phyloP scores from a whole-genome alignment of 768 basidiomycete genomes.

The Rhodotorula toruloides region DNA sequence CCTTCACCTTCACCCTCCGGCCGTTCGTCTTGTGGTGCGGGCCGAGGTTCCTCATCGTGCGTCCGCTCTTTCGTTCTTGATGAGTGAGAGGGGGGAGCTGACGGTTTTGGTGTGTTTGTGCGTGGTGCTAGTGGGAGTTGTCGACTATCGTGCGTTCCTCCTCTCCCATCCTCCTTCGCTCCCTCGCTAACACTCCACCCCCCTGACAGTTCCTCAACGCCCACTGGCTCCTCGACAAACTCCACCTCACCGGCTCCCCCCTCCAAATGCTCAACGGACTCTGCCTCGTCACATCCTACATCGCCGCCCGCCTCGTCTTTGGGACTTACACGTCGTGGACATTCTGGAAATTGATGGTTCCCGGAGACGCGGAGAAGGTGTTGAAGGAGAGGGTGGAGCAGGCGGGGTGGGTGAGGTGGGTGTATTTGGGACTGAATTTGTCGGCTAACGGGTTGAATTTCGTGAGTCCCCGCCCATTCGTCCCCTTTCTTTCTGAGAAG shows the following conservation, averaged over 20 bases:
- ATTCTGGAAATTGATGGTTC: slow-evolving; percentile 23
- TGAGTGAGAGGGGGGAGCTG: not conserved
- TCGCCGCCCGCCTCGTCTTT: slow-evolving; percentile 33
- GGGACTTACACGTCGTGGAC: slow-evolving; percentile 38
- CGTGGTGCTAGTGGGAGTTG: slow-evolving; percentile 27
- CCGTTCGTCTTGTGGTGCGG: slow-evolving; percentile 38
- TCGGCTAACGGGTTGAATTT: slow-evolving; percentile 12
- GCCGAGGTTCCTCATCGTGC: slow-evolving; percentile 35
- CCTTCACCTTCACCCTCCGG: slow-evolving; percentile 32
- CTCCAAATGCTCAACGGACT: slow-evolving; percentile 35
- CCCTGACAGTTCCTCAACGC: slow-evolving; percentile 29
- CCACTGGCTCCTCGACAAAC: slow-evolving; percentile 39
- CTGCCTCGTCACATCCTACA: slow-evolving; percentile 30
- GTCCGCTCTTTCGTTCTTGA: not conserved
- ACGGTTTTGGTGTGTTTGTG: too few species aligned
- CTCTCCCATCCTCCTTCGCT: not conserved
- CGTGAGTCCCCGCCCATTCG: not conserved
- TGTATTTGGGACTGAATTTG: slow-evolving; percentile 18
- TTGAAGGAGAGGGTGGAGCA: not conserved
- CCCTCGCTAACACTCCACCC: not conserved
- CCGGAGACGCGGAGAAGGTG: not conserved
- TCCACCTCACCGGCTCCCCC: slow-evolving; percentile 24
- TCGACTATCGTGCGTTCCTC: slow-evolving; percentile 28
- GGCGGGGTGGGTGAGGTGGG: slow-evolving; percentile 8
- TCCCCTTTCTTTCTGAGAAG: not conserved